phyloP scores from a whole-genome alignment of 2,329 filamentous ascomycete genomes.

The Fusarium nematophilum region DNA sequence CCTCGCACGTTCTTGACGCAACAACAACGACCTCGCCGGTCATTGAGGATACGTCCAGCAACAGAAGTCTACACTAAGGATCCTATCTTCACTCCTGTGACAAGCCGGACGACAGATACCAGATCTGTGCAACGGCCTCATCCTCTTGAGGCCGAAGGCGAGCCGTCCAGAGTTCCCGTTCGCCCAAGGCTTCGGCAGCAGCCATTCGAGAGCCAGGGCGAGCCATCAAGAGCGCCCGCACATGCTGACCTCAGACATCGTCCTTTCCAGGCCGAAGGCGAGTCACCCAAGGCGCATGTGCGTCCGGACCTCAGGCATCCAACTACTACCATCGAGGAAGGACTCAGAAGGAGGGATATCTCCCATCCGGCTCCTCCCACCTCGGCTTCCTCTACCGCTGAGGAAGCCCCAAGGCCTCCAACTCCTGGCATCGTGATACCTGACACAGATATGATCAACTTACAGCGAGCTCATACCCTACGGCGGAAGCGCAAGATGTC shows the following conservation, averaged over 20 bases:
- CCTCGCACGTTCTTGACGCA: slow-evolving; percentile 41
- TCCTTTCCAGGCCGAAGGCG: slow-evolving; percentile 32
- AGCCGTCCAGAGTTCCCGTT: slow-evolving; percentile 18
- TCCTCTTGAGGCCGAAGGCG: slow-evolving; percentile 22
- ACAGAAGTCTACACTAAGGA: slow-evolving; percentile 43
- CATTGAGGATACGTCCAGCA: slow-evolving; percentile 35
- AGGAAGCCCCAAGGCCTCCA: slow-evolving; percentile 45
- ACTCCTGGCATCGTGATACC: slow-evolving; percentile 63
- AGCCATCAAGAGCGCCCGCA: slow-evolving; percentile 17
- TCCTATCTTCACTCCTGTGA: slow-evolving; percentile 38
- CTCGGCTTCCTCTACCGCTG: slow-evolving; percentile 3
- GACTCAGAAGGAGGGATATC: slow-evolving; percentile 28
- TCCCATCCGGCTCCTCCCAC: slow-evolving; percentile 16
- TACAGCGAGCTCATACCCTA: slow-evolving; percentile 57
- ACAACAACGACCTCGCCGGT: slow-evolving; percentile 33
- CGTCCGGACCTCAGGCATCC: slow-evolving; percentile 31
- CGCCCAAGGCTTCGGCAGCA: slow-evolving; percentile 19
- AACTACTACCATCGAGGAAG: slow-evolving; percentile 20
- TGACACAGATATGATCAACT: slow-evolving; percentile 51
- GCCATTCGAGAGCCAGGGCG: slow-evolving; percentile 18
- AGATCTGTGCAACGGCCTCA: slow-evolving; percentile 21
- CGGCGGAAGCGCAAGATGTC: slow-evolving; percentile 58
- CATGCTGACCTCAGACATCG: slow-evolving; percentile 13
- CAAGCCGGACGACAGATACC: slow-evolving; percentile 31
- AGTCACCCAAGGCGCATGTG: slow-evolving; percentile 21